phyloP scores from a whole-genome alignment of 1,284 basidiomycete genomes.

The Leccinum proliferum region DNA sequence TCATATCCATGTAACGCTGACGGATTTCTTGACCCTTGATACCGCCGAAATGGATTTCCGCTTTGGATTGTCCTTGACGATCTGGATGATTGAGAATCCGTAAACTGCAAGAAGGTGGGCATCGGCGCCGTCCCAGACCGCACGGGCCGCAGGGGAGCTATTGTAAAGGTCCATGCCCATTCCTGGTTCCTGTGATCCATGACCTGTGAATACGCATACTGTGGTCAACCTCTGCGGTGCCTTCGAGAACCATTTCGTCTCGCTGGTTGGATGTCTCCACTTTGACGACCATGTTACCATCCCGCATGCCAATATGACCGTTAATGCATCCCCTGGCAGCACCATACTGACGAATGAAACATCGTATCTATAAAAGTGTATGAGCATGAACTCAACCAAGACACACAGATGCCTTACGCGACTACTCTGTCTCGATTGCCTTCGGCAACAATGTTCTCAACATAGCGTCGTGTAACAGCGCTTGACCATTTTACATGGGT shows the following conservation, averaged over 20 bases:
- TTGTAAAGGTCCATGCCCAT: slow-evolving; percentile 99
- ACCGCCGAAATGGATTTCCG: slow-evolving; percentile 98
- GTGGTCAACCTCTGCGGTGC: slow-evolving; percentile 42
- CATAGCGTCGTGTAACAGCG: slow-evolving; percentile 51
- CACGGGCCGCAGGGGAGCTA: slow-evolving; percentile 86
- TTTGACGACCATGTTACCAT: no score
- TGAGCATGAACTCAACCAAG: slow-evolving; percentile 5
- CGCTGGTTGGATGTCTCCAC: no score
- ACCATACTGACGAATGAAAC: no score
- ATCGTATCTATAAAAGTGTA: slow-evolving; percentile 59
- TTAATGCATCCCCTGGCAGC: no score
- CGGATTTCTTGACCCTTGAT: slow-evolving; percentile 98
- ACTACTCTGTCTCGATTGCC: slow-evolving; percentile 89
- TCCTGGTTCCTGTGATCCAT: slow-evolving; percentile 96
- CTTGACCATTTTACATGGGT: slow-evolving; percentile 98
- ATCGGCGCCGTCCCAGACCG: slow-evolving; percentile 97
- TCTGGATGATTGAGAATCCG: slow-evolving; percentile 97
- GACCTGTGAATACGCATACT: slow-evolving; percentile 97
- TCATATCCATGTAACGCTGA: slow-evolving; percentile 99
- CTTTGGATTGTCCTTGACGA: slow-evolving; percentile 97
- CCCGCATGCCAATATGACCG: slow-evolving; percentile 27
- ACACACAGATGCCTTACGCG: slow-evolving; percentile 46
- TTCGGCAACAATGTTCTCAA: slow-evolving; percentile 93
- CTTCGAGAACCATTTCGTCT: no score
- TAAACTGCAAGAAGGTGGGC: slow-evolving; percentile 90